Percentiles rank a stretch among this genome's conserved stretches.
These are phyloP conservation scores for Geosmithia flava DNA, from an alignment of 2,329 filamentous ascomycete species.

Conservation along the genomic window DNA sequence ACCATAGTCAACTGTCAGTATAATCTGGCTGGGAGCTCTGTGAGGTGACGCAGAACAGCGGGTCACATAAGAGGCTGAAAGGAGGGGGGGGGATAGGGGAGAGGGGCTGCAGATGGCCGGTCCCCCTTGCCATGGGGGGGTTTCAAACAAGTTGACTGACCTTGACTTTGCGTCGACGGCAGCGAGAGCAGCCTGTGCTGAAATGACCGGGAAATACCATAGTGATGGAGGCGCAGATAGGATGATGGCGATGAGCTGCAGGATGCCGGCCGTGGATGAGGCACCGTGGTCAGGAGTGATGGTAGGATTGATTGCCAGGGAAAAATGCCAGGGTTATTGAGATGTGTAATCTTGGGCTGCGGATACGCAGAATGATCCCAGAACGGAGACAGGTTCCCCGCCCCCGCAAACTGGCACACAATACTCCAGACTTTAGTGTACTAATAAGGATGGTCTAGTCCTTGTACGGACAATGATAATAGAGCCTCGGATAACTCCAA, in stretches of 20 bases:
- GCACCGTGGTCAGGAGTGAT: neutral
- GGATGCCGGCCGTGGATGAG: neutral
- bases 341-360: neutral
- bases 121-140: neutral
- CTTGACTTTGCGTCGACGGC: constrained; percentile 17
- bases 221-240: neutral
- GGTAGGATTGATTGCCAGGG: neutral
- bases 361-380: neutral
- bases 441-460: neutral
- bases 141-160: constrained; percentile 5
- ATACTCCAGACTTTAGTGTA: neutral
- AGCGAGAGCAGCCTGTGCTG: constrained; percentile 15
- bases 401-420: neutral
- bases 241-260: neutral
- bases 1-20: constrained; percentile 3
- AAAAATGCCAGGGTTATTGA: neutral
- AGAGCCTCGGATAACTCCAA: neutral
- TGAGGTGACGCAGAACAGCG: neutral
- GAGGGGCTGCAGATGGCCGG: neutral
- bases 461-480: neutral
- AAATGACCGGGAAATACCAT: constrained; percentile 18
- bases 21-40: constrained; percentile 7
- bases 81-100: neutral
- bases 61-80: neutral
- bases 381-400: neutral